Evolutionary conservation across 352 stramenopile genomes (phyloP).

Genomic region (Phytophthora litchii): DNA sequence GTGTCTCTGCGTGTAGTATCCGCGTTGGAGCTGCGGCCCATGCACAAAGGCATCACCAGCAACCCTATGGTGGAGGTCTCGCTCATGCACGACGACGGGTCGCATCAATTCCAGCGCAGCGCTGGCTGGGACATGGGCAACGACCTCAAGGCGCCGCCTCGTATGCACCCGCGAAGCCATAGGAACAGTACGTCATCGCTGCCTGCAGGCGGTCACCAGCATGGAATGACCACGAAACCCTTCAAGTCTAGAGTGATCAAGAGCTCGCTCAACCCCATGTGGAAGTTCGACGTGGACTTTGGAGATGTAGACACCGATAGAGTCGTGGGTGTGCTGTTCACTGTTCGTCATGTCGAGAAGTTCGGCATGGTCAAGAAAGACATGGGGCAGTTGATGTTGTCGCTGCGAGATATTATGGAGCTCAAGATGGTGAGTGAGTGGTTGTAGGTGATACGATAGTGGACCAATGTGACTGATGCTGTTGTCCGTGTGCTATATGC

Average conservation of each 20-base stretch:
- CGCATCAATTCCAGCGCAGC: conserved; percentile 31
- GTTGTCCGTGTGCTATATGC: conserved; percentile 3
- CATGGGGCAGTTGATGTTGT: conserved; percentile 69
- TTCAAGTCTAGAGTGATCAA: conserved; percentile 68
- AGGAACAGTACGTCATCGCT: conserved; percentile 31
- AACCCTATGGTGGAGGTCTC: conserved; percentile 76
- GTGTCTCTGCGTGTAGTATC: conserved; percentile 66
- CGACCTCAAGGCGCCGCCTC: conserved; percentile 41
- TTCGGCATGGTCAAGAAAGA: conserved; percentile 78
- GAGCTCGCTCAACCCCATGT: conserved; percentile 80
- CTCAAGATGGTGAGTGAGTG: conserved; percentile 60
- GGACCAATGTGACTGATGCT: conserved; percentile 15
- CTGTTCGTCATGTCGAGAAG: conserved; percentile 73
- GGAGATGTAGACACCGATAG: conserved; percentile 72
- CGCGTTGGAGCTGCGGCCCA: conserved; percentile 59
- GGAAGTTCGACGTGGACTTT: conserved; percentile 85
- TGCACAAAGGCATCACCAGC: conserved; percentile 74
- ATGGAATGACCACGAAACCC: conserved; percentile 45
- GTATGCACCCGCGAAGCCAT: conserved; percentile 17
- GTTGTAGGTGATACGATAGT: background rate
- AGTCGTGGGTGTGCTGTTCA: conserved; percentile 71
- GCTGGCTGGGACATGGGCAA: conserved; percentile 52
- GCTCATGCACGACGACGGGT: conserved; percentile 63
- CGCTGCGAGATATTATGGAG: conserved; percentile 72
- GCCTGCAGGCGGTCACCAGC: conserved; percentile 20